Percentiles rank a stretch among this genome's conserved stretches.
Evolutionary conservation across 1,284 basidiomycete genomes (phyloP).

Genomic region (Laetiporus sulphureus): DNA sequence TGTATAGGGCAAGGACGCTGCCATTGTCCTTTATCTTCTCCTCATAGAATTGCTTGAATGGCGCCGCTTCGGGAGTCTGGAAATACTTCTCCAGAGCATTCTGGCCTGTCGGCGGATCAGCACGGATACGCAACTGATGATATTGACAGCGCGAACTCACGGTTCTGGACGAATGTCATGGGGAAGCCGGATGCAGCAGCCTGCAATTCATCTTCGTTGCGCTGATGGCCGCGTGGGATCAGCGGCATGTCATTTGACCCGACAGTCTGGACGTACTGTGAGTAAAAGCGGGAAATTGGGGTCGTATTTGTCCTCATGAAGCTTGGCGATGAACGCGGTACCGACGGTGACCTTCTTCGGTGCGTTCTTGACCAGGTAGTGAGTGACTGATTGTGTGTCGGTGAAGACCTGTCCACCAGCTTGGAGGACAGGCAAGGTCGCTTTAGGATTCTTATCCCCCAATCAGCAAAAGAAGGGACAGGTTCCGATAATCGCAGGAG

Average conservation of each 20-base stretch:
- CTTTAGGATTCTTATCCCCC: conserved; percentile 51
- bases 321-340: conserved; percentile 32
- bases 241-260: conserved; percentile 1
- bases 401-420: conserved; percentile 38
- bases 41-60: conserved; percentile 47
- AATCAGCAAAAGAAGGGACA: no score
- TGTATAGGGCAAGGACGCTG: conserved; percentile 38
- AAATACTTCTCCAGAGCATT: conserved; percentile 36
- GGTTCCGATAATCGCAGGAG: no score
- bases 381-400: conserved; percentile 41
- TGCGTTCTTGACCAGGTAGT: conserved; percentile 41
- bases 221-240: conserved; percentile 23
- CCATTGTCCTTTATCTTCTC: conserved; percentile 43
- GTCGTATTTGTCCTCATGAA: conserved; percentile 52
- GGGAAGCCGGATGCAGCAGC: conserved; percentile 34
- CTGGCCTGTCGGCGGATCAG: conserved; percentile 27
- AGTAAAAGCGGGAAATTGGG: conserved; percentile 50
- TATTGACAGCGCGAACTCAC: conserved; percentile 29
- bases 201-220: conserved; percentile 45
- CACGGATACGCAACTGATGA: neutral
- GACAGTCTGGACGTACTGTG: conserved; percentile 29
- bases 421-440: conserved; percentile 48
- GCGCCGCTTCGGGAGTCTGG: conserved; percentile 33
- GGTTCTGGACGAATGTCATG: conserved; percentile 35
- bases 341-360: conserved; percentile 32